phyloP scores from a whole-genome alignment of 345 rosid species.

The Camelina laxa region DNA sequence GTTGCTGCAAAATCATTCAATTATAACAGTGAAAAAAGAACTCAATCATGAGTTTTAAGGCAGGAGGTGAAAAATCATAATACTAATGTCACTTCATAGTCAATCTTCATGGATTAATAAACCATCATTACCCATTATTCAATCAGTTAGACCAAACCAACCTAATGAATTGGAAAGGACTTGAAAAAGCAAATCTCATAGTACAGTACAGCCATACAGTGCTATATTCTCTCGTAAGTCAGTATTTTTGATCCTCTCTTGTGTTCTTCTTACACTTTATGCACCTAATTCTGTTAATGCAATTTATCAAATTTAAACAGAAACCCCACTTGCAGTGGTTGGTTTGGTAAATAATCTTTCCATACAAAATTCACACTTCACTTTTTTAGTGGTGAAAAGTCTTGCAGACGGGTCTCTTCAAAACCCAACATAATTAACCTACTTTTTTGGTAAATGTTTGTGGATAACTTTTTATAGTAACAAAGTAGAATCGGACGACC shows the following conservation, averaged over 20 bases:
- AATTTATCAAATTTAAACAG: constrained; percentile 15
- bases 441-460: constrained; percentile 22
- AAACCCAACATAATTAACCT: constrained; percentile 30
- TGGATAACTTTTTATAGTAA: constrained; percentile 17
- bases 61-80: constrained; percentile 17
- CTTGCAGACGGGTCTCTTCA: constrained; percentile 24
- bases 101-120: constrained; percentile 39
- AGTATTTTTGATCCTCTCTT: constrained; percentile 17
- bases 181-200: constrained; percentile 27
- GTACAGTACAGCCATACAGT: constrained; percentile 10
- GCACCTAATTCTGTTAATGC: constrained; percentile 35
- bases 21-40: neutral
- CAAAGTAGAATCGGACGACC: neutral
- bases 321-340: constrained; percentile 43
- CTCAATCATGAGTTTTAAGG: constrained; percentile 25
- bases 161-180: constrained; percentile 14
- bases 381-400: constrained; percentile 34
- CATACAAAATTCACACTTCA: constrained; percentile 27
- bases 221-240: neutral
- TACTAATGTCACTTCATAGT: constrained; percentile 43
- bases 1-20: constrained; percentile 34
- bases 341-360: constrained; percentile 40
- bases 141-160: constrained; percentile 42
- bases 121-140: constrained; percentile 38
- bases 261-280: constrained; percentile 19